Conservation (phyloP, 345 rosid genomes). For the Cardamine occulta region DNA sequence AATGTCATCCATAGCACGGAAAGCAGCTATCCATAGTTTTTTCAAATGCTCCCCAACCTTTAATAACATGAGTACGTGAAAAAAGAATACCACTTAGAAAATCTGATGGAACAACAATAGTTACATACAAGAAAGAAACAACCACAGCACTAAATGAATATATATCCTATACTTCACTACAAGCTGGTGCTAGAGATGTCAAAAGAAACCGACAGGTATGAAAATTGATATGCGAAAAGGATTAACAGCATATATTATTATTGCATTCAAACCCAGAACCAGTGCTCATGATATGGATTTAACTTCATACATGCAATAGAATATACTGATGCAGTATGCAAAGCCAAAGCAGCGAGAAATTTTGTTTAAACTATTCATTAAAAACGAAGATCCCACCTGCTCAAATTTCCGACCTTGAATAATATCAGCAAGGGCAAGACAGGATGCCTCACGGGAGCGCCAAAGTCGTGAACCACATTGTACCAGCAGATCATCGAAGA, state of each 20-base stretch:
- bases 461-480: constrained; percentile 95
- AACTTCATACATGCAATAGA: constrained; percentile 15
- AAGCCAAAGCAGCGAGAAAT: not conserved
- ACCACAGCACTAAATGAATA: constrained; percentile 10
- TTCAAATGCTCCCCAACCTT: constrained; percentile 82
- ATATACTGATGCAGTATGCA: constrained; percentile 3
- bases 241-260: constrained; percentile 25
- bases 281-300: constrained; percentile 10
- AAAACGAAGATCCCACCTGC: constrained; percentile 60
- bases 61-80: constrained; percentile 30
- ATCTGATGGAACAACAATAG: not conserved
- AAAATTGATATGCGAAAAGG: not conserved
- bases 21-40: constrained; percentile 78
- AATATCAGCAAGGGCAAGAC: constrained; percentile 93
- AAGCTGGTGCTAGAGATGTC: constrained; percentile 14
- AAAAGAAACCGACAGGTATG: not conserved
- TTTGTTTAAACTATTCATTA: not conserved
- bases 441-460: constrained; percentile 97
- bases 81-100: constrained; percentile 6
- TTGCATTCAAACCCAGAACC: not conserved
- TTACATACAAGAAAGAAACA: constrained; percentile 26
- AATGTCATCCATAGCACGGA: constrained; percentile 99
- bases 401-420: constrained; percentile 88
- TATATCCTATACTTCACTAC: constrained; percentile 18
- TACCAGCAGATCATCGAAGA: constrained; percentile 73